A percentile compares a stretch with the other conserved stretches of the same genome.
Evolutionary conservation across 305 asterid species (phyloP).

Genomic region (Plantago rigida): DNA sequence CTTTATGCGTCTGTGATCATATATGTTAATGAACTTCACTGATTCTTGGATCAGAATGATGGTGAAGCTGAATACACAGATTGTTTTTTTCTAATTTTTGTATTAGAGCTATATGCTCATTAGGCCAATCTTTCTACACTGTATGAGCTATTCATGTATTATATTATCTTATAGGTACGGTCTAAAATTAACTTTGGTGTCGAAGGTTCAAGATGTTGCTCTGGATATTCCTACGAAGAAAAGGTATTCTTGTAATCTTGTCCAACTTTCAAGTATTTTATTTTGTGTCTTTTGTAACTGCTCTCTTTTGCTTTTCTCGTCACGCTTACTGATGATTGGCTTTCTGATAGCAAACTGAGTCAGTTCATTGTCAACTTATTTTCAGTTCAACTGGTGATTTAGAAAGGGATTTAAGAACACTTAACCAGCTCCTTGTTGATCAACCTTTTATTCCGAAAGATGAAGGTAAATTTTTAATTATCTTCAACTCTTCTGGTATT

Average conservation of each 20-base stretch:
- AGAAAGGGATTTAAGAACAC: slow-evolving; percentile 32
- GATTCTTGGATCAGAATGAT: too few relatives aligned
- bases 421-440: slow-evolving; percentile 63
- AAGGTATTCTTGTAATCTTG: too few relatives aligned
- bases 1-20: not conserved
- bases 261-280: too few relatives aligned
- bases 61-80: too few relatives aligned
- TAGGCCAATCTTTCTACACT: too few relatives aligned
- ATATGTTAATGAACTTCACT: not conserved
- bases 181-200: slow-evolving; percentile 57
- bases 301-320: not conserved
- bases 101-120: not conserved
- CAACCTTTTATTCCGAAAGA: slow-evolving; percentile 75
- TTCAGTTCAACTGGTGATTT: slow-evolving; percentile 44
- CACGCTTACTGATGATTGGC: not conserved
- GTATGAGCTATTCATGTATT: not conserved
- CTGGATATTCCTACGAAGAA: slow-evolving; percentile 24
- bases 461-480: slow-evolving; percentile 40
- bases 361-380: slow-evolving; percentile 8
- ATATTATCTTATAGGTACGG: slow-evolving; percentile 37
- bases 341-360: not conserved
- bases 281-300: slow-evolving; percentile 29
- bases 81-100: too few relatives aligned
- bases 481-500: too few relatives aligned
- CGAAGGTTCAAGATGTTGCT: slow-evolving; percentile 48